phyloP scores from a whole-genome alignment of 257 asterid species.

The Osmanthus fragrans region DNA sequence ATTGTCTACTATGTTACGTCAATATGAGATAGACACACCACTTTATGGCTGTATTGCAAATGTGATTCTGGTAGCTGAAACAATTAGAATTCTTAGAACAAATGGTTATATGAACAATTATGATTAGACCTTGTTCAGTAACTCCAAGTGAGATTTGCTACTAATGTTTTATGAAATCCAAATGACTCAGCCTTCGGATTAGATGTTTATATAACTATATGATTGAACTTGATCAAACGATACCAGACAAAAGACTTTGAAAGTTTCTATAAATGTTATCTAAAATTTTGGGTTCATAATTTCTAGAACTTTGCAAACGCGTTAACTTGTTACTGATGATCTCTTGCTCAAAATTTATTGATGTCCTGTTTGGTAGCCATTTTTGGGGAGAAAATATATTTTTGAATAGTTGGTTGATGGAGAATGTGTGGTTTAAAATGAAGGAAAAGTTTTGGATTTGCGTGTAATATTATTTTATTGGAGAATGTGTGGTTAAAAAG shows the following conservation, averaged over 20 bases:
- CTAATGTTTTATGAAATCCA: background rate
- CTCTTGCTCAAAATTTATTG: no score
- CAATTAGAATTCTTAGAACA: background rate
- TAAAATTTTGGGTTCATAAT: background rate
- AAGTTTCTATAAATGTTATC: background rate
- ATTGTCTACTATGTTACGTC: background rate
- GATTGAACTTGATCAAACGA: background rate
- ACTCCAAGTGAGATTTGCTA: background rate
- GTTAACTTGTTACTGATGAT: background rate
- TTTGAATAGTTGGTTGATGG: no score
- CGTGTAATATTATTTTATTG: no score
- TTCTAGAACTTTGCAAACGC: background rate
- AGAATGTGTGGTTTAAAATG: no score
- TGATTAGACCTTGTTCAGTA: background rate
- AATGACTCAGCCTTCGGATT: background rate
- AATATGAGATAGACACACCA: background rate
- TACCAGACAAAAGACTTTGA: conserved; percentile 3
- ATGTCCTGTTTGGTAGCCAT: no score
- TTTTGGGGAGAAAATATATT: no score
- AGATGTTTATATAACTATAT: background rate
- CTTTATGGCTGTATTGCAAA: background rate
- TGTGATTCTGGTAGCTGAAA: background rate
- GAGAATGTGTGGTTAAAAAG: no score
- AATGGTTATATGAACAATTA: background rate
- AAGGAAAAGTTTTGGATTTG: no score